Conservation (phyloP, 1,139 yeast genomes). For the Taphrina flavorubra region DNA sequence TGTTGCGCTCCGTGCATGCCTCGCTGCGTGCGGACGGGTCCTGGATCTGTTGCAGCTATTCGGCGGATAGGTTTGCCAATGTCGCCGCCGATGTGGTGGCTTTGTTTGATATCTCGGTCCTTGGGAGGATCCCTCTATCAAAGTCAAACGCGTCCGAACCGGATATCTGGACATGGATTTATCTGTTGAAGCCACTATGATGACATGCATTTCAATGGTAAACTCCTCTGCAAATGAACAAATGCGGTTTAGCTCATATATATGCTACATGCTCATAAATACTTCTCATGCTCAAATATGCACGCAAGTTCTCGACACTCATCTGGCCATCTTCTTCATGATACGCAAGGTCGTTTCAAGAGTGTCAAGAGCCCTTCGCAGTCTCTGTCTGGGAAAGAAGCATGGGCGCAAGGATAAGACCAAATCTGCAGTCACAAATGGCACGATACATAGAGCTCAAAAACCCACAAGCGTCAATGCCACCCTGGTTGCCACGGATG, state of each 20-base stretch:
- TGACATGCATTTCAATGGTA: background rate
- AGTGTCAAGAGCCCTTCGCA: background rate
- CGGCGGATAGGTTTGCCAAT: background rate
- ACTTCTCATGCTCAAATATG: too few relatives aligned
- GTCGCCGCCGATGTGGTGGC: background rate
- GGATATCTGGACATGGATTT: constrained; percentile 19
- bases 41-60: constrained; percentile 24
- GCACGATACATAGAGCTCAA: too few relatives aligned
- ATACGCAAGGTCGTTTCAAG: background rate
- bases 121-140: constrained; percentile 3
- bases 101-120: constrained; percentile 5
- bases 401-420: background rate
- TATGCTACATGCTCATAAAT: background rate
- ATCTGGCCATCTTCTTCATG: background rate
- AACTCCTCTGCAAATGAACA: background rate
- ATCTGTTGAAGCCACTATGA: constrained; percentile 7
- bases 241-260: background rate
- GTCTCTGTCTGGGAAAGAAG: background rate
- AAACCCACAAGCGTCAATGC: background rate
- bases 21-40: background rate
- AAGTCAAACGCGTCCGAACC: background rate
- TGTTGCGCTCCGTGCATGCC: constrained; percentile 2
- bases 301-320: too few relatives aligned
- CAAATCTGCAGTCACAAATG: too few relatives aligned
- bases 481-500: background rate